Conservation (phyloP, 345 rosid genomes). For the Rhodamnia rubescens region DNA sequence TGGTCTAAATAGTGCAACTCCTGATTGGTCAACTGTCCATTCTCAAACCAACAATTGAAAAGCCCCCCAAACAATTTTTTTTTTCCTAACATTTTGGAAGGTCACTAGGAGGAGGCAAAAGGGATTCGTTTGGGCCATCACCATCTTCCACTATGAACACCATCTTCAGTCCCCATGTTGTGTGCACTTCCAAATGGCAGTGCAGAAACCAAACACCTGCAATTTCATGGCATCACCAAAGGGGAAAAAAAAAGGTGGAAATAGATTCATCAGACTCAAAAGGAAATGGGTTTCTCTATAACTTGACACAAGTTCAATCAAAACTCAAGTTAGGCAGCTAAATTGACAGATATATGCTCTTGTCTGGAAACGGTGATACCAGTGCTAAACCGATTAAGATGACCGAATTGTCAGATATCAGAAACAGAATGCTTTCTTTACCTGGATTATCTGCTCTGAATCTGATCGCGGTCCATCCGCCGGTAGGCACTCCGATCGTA, state of each 20-base stretch:
- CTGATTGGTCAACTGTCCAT: neutral
- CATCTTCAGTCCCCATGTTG: conserved; percentile 82
- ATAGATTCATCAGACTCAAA: neutral
- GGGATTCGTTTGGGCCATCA: conserved; percentile 40
- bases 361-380: neutral
- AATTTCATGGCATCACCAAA: neutral
- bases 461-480: conserved; percentile 71
- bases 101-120: conserved; percentile 64
- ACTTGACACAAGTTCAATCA: neutral
- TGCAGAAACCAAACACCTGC: conserved; percentile 79
- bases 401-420: neutral
- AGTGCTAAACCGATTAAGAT: neutral
- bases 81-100: conserved; percentile 50
- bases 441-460: conserved; percentile 84
- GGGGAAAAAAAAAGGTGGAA: neutral
- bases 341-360: neutral
- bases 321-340: neutral
- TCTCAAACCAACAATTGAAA: neutral
- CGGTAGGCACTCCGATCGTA: conserved; percentile 60
- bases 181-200: conserved; percentile 79
- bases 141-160: conserved; percentile 76
- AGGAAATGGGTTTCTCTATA: neutral
- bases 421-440: neutral
- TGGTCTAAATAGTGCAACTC: neutral
- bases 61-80: neutral